Evolutionary conservation across 2,329 filamentous ascomycete genomes (phyloP).

Genomic region (Fusarium sp.): DNA sequence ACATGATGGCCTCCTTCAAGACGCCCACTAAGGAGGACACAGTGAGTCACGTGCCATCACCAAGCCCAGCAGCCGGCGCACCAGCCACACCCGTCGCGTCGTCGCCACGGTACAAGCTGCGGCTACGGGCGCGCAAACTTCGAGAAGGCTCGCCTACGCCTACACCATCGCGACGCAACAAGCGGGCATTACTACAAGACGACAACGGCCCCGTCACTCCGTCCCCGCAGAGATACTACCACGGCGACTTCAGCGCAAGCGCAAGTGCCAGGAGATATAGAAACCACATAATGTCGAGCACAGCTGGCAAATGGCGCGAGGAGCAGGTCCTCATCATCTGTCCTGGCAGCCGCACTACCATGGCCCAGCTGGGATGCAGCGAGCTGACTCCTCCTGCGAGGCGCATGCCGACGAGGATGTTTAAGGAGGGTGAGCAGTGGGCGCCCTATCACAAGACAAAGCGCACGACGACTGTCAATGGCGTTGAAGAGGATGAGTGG

Average conservation of each 20-base stretch:
- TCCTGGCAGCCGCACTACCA: constrained; percentile 86
- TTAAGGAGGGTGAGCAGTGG: constrained; percentile 82
- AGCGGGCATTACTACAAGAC: constrained; percentile 10
- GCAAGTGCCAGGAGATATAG: constrained; percentile 10
- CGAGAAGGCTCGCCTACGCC: constrained; percentile 30
- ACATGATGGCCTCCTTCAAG: constrained; percentile 7
- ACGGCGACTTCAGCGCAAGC: neutral
- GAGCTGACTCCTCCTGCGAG: constrained; percentile 91
- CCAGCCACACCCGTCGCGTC: constrained; percentile 29
- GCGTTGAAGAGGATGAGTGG: constrained; percentile 70
- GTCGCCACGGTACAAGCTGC: constrained; percentile 37
- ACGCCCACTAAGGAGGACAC: constrained; percentile 15
- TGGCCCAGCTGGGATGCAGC: constrained; percentile 88
- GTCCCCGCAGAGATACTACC: constrained; percentile 10
- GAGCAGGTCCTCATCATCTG: constrained; percentile 76
- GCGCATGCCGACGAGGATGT: constrained; percentile 94
- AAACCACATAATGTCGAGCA: constrained; percentile 59
- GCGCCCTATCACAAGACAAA: constrained; percentile 79
- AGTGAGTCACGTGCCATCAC: constrained; percentile 26
- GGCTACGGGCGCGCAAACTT: constrained; percentile 37
- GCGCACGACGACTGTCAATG: constrained; percentile 62
- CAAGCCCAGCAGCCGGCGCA: constrained; percentile 5
- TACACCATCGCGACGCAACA: constrained; percentile 35
- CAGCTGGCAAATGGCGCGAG: constrained; percentile 69
- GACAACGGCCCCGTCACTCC: constrained; percentile 24